A percentile compares a stretch with the other conserved stretches of the same genome.
These are phyloP conservation scores for Cystobasidium ongulense DNA, from an alignment of 768 basidiomycete species.

Conservation along the genomic window DNA sequence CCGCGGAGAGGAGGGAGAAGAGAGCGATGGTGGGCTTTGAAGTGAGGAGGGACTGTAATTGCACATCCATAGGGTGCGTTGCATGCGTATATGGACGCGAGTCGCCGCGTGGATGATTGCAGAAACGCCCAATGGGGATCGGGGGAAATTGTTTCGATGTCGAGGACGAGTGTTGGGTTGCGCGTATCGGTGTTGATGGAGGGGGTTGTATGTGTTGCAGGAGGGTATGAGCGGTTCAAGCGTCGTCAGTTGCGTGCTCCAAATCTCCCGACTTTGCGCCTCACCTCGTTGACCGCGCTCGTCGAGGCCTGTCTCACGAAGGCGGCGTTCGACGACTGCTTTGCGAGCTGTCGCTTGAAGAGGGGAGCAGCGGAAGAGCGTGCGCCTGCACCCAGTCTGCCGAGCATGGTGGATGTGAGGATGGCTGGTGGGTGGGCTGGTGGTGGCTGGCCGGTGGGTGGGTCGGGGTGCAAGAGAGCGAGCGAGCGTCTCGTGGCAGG, in stretches of 20 bases:
- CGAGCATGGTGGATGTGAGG: neutral
- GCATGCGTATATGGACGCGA: neutral
- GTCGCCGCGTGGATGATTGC: neutral
- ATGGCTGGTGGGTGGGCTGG: too few species aligned
- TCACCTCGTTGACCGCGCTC: neutral
- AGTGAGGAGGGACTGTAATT: neutral
- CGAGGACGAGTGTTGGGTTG: neutral
- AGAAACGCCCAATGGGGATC: conserved; percentile 12
- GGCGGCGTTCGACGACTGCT: neutral
- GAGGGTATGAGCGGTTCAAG: too few species aligned
- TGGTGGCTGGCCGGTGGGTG: too few species aligned
- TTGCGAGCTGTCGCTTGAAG: neutral
- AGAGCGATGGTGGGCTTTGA: conserved; percentile 23
- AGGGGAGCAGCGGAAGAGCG: neutral
- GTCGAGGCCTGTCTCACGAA: neutral
- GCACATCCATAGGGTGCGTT: neutral
- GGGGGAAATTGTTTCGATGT: neutral
- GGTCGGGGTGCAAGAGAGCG: too few species aligned
- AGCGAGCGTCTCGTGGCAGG: neutral
- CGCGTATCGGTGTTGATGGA: neutral
- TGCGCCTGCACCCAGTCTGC: conserved; percentile 14
- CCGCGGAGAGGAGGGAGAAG: conserved; percentile 54
- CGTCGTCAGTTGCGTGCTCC: too few species aligned
- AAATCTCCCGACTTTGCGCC: neutral
- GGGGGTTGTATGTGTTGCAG: neutral